Percentiles rank a stretch among this genome's conserved stretches.
phyloP scores from a whole-genome alignment of 345 rosid genomes.

The Citrus medica region DNA sequence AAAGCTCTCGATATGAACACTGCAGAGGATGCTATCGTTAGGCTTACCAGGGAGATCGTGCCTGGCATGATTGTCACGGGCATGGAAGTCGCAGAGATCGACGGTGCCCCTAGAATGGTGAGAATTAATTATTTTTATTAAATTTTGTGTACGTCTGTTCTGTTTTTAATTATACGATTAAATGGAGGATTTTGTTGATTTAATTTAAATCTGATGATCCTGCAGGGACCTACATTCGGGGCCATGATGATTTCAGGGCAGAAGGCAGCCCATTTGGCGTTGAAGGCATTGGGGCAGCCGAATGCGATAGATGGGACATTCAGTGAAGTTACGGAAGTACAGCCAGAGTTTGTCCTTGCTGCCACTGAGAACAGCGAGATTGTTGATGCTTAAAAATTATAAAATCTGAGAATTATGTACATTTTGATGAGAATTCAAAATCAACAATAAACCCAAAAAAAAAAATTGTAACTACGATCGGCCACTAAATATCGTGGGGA shows the following conservation, averaged over 20 bases:
- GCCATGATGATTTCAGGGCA: conserved; percentile 68
- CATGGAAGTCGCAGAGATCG: conserved; percentile 46
- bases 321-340: conserved; percentile 6
- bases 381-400: conserved; percentile 26
- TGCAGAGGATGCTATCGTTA: conserved; percentile 39
- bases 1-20: conserved; percentile 38
- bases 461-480: neutral
- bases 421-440: neutral
- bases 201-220: neutral
- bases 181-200: neutral
- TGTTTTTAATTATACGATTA: neutral
- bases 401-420: neutral
- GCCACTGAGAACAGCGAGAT: conserved; percentile 28
- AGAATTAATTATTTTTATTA: neutral
- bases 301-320: conserved; percentile 40
- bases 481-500: neutral
- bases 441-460: neutral
- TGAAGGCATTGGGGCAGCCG: conserved; percentile 46
- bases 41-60: conserved; percentile 30
- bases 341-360: conserved; percentile 40
- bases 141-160: neutral
- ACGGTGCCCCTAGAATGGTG: conserved; percentile 30
- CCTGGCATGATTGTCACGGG: conserved; percentile 41
- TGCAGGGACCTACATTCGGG: conserved; percentile 60
- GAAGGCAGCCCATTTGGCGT: conserved; percentile 59